Percentiles rank a stretch among this genome's conserved stretches.
These are phyloP conservation scores for Cafeteria roenbergensis DNA, from an alignment of 108 stramenopile genomes.

Conservation along the genomic window DNA sequence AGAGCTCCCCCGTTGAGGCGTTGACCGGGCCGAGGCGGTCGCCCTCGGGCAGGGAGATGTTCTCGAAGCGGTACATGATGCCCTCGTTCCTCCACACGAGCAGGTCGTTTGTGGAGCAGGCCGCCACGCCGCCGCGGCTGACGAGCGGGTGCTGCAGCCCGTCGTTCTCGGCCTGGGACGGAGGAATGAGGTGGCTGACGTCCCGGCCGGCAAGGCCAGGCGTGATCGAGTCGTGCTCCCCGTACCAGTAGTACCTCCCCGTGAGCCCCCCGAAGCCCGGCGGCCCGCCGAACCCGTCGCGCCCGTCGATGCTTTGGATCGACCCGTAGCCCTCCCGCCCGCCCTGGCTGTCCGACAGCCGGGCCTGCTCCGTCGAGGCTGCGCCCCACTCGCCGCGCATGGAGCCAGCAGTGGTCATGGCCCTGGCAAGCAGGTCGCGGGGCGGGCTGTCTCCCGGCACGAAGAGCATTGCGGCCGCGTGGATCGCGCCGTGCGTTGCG, in stretches of 20 bases:
- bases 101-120: constrained; percentile 63
- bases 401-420: too few species aligned
- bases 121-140: constrained; percentile 43
- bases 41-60: too few species aligned
- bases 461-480: constrained; percentile 41
- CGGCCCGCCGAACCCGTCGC: too few species aligned
- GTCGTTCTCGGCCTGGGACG: constrained; percentile 14
- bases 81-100: constrained; percentile 63
- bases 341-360: too few species aligned
- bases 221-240: constrained; percentile 37
- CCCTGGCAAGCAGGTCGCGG: neutral
- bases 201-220: too few species aligned
- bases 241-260: constrained; percentile 52
- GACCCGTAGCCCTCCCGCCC: too few species aligned
- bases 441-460: constrained; percentile 6
- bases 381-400: too few species aligned
- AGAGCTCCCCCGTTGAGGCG: neutral
- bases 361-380: too few species aligned
- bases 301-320: too few species aligned
- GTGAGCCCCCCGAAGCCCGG: neutral
- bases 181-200: neutral
- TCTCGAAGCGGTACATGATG: constrained; percentile 53
- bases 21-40: too few species aligned
- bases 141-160: neutral
- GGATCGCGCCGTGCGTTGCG: constrained; percentile 27